These are phyloP conservation scores for Aspergillus pseudoglaucus DNA, from an alignment of 2,329 filamentous ascomycete genomes.

Conservation along the genomic window DNA sequence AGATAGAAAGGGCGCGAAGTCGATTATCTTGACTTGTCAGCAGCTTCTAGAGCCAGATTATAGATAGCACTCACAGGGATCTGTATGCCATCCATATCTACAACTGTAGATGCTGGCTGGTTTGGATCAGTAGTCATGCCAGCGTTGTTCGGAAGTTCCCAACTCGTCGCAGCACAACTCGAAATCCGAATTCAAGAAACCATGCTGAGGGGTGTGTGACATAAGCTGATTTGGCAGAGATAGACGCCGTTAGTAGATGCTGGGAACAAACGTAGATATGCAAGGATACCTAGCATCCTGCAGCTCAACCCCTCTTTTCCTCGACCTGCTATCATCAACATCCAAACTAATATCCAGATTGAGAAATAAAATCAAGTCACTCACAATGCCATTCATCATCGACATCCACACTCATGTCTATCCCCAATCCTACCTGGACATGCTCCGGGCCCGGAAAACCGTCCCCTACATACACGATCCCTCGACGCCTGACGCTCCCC, in stretches of 20 bases:
- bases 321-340: not conserved
- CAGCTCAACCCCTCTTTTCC: not conserved
- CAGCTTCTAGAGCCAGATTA: not conserved
- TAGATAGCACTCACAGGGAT: constrained; percentile 31
- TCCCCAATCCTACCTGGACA: constrained; percentile 52
- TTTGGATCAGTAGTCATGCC: not conserved
- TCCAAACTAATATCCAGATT: too few species aligned
- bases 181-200: too few species aligned
- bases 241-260: not conserved
- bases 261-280: not conserved
- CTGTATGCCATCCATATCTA: constrained; percentile 39
- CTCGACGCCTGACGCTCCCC: constrained; percentile 18
- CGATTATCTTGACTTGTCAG: constrained; percentile 55
- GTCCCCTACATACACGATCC: constrained; percentile 42
- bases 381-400: constrained; percentile 40
- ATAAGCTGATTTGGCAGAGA: not conserved
- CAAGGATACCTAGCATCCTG: not conserved
- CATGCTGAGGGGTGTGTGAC: too few species aligned
- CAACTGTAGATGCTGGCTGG: constrained; percentile 23
- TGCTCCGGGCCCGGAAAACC: constrained; percentile 48
- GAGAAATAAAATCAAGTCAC: too few species aligned
- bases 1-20: constrained; percentile 67
- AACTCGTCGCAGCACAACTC: too few species aligned
- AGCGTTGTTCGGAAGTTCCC: too few species aligned
- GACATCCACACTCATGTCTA: constrained; percentile 61